phyloP scores from a whole-genome alignment of 2,329 filamentous ascomycete genomes.

The Pyrenochaeta sp. region DNA sequence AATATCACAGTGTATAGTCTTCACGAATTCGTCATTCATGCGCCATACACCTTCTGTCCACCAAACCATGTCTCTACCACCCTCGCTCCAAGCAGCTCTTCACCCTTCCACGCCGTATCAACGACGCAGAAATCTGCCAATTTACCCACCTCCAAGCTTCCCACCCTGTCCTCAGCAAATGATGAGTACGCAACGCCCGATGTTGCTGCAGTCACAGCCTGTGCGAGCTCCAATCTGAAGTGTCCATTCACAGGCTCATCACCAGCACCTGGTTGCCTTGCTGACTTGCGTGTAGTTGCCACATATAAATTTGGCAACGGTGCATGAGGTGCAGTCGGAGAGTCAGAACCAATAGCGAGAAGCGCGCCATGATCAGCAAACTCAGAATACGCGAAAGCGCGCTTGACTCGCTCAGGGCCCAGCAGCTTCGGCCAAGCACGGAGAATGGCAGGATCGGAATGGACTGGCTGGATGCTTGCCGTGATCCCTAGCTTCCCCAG shows the following conservation, averaged over 20 bases:
- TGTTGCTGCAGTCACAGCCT: slow-evolving; percentile 64
- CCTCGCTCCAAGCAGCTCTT: slow-evolving; percentile 56
- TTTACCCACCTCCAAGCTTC: slow-evolving; percentile 61
- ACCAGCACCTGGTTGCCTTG: slow-evolving; percentile 55
- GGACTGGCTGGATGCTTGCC: slow-evolving; percentile 92
- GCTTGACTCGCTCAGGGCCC: slow-evolving; percentile 61
- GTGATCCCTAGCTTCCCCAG: slow-evolving; percentile 72
- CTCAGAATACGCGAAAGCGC: slow-evolving; percentile 71
- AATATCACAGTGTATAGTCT: too few species aligned
- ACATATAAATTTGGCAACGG: slow-evolving; percentile 67
- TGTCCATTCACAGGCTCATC: slow-evolving; percentile 60
- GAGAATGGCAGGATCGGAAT: slow-evolving; percentile 76
- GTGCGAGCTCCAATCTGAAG: slow-evolving; percentile 62
- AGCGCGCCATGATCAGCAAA: slow-evolving; percentile 63
- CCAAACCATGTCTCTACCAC: slow-evolving; percentile 65
- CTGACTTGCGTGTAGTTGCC: slow-evolving; percentile 66
- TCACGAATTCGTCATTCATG: too few species aligned
- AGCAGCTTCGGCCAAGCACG: slow-evolving; percentile 68
- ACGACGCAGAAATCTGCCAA: slow-evolving; percentile 67
- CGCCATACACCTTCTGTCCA: slow-evolving; percentile 47
- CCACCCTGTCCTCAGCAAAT: slow-evolving; percentile 65
- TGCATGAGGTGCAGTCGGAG: slow-evolving; percentile 66
- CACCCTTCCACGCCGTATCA: slow-evolving; percentile 60
- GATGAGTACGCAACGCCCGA: slow-evolving; percentile 65
- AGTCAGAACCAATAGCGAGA: slow-evolving; percentile 67